A percentile compares a stretch with the other conserved stretches of the same genome.
Evolutionary conservation across 345 rosid species (phyloP).

Genomic region (Mangifera indica): DNA sequence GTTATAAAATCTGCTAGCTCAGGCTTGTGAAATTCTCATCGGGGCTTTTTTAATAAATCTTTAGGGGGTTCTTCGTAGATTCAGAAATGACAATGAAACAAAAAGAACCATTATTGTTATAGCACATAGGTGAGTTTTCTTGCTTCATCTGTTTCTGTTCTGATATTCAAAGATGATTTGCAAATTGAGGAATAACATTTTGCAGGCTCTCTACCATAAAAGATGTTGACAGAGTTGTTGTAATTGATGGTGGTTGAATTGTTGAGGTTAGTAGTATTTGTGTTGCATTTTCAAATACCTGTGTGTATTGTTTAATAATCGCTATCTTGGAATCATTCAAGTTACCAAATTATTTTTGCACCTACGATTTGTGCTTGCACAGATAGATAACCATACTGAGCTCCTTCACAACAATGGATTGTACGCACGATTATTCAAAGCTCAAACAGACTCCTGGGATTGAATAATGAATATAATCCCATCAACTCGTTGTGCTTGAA

Average conservation of each 20-base stretch:
- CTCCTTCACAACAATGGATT: constrained; percentile 34
- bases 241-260: constrained; percentile 39
- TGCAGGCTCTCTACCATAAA: constrained; percentile 41
- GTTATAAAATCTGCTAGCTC: not conserved
- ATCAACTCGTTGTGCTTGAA: not conserved
- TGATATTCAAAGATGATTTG: not conserved
- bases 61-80: constrained; percentile 27
- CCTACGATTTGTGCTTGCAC: not conserved
- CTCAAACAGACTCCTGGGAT: constrained; percentile 28
- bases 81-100: constrained; percentile 25
- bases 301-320: not conserved
- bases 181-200: not conserved
- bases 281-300: not conserved
- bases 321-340: not conserved
- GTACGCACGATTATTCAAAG: constrained; percentile 29
- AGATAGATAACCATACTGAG: constrained; percentile 43
- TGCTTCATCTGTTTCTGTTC: not conserved
- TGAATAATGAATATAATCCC: constrained; percentile 11
- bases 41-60: not conserved
- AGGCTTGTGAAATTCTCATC: constrained; percentile 1
- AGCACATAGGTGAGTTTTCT: constrained; percentile 39
- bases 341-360: not conserved
- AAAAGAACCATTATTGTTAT: constrained; percentile 40
- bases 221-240: constrained; percentile 36
- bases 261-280: constrained; percentile 30